Base-by-base conservation (phyloP, 108 stramenopile genomes). In the Bacterosira constricta region DNA sequence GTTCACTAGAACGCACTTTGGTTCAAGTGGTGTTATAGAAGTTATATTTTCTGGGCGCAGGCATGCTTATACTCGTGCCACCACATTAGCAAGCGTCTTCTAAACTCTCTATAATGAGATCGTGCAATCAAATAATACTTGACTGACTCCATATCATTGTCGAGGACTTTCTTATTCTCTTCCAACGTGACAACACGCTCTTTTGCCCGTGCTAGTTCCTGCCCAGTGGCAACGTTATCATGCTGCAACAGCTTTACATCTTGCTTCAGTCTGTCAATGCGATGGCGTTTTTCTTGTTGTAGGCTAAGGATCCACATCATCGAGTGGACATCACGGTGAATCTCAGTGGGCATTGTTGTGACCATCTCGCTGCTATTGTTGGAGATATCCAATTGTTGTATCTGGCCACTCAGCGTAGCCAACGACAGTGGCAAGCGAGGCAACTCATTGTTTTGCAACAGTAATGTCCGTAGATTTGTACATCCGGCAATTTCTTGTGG, bases 231-330 rank as follows among this genome's bases (percentile, higher is more conserved):
- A 39, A 64, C 15, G 15, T 57, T 58, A 30, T 70, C 54, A 30
- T 78, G 69, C 41, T 70, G 68, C 47, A 77, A 57, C 36, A 41
- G 35, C 45, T 63, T 69, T 9, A 53, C 51, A 27, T 69, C 67
- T 32, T 39, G 35, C 29, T 64, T 64, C 18, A 69, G 49, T 1
- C 57, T 45, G 4, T 70, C 77, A 32, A 78, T 66, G 32, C 46
- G 29, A 49, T 65, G 42, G 5, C 18, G 13, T 45, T 77, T 69
- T 32, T 77, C 68, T 18, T 45, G 46, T 62, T 77, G 76, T n/a
- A 77, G 49, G 17, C 46, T 26, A 8, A 77, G 55, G 23, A 77
- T 70, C 76, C 76, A 77, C 53, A 77, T 64, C 6, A 77, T 69
- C 0, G 76, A 77, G 49, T 77, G 13, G 11, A 47, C 52, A 51